phyloP scores from a whole-genome alignment of 306 rosid genomes.

The Castanea sativa region DNA sequence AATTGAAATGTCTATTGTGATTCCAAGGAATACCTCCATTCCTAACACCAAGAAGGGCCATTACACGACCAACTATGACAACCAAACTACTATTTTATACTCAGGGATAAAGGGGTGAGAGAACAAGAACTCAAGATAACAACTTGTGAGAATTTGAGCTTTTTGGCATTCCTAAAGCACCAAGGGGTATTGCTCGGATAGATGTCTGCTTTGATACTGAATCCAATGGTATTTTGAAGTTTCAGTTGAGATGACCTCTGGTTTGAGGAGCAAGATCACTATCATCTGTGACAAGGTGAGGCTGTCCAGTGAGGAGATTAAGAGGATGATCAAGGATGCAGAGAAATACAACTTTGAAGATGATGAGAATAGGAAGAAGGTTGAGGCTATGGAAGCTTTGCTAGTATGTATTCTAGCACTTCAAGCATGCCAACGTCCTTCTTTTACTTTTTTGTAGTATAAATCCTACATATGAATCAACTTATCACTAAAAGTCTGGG shows the following conservation, averaged over 20 bases:
- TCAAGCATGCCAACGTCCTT: constrained; percentile 99
- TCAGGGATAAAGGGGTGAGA: constrained; percentile 57
- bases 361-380: constrained; percentile 63
- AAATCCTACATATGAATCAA: constrained; percentile 58
- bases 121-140: constrained; percentile 52
- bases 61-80: constrained; percentile 3
- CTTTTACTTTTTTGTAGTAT: constrained; percentile 92
- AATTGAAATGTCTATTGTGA: constrained; percentile 19
- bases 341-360: constrained; percentile 65
- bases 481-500: constrained; percentile 6
- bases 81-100: constrained; percentile 37
- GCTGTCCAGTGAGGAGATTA: constrained; percentile 49
- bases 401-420: constrained; percentile 42
- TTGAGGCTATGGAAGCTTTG: constrained; percentile 42
- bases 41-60: constrained; percentile 10
- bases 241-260: constrained; percentile 45
- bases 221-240: constrained; percentile 68
- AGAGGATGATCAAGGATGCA: constrained; percentile 60
- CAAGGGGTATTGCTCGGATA: constrained; percentile 53
- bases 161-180: constrained; percentile 55
- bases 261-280: constrained; percentile 54
- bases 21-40: constrained; percentile 19
- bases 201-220: constrained; percentile 61
- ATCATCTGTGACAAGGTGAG: constrained; percentile 57
- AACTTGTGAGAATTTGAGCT: constrained; percentile 51